Evolutionary conservation across 2,329 filamentous ascomycete genomes (phyloP), one percentile per base, ranked within the genome.

Genomic region (Sarocladiaceae sp.): DNA sequence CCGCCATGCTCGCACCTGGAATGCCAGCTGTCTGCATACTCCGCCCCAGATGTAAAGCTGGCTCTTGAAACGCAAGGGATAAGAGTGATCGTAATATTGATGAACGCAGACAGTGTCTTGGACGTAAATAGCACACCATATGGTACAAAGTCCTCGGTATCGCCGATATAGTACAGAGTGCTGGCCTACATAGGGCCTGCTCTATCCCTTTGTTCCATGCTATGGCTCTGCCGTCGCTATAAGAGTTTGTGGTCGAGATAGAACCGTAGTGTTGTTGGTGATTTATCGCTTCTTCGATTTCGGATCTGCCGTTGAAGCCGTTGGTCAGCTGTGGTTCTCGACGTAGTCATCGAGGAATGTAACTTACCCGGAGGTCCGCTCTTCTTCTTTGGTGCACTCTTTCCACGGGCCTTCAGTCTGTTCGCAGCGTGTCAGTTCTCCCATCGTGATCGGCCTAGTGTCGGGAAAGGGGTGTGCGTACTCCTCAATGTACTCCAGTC

Each of bases 341-440:
- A 3, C 31, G 20, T 12, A 21, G 20, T 29, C 18, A 23, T 41
- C 43, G 43, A 13, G 20, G 23, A 12, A 7, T 11, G 26, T 7
- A 6, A 51, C 61, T 43, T 62, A 68, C 64, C 58, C 46, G 64
- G 60, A 32, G 65, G 57, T 4, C 63, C 81, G 59, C 73, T 82
- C 75, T 93, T 94, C 79, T 95, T 96, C 78, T 94, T 79, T 6
- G 91, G 89, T 34, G 84, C 79, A 45, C 83, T 83, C 73, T 97
- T 96, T 53, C 89, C 90, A 70, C 89, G 82, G 23, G 76, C 66
- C 64, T 88, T 90, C 55, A 84, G 68, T 56, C 83, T 88, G 56
- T 51, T 49, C 13, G 46, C 35, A 33, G 50, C 41, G 27, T 12
- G 53, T 70, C 54, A 68, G 60, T 33, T n/a, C 15, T 33, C 39